Conservation (phyloP, 202 grass and related monocot species). For the Alloteropsis angusta region DNA sequence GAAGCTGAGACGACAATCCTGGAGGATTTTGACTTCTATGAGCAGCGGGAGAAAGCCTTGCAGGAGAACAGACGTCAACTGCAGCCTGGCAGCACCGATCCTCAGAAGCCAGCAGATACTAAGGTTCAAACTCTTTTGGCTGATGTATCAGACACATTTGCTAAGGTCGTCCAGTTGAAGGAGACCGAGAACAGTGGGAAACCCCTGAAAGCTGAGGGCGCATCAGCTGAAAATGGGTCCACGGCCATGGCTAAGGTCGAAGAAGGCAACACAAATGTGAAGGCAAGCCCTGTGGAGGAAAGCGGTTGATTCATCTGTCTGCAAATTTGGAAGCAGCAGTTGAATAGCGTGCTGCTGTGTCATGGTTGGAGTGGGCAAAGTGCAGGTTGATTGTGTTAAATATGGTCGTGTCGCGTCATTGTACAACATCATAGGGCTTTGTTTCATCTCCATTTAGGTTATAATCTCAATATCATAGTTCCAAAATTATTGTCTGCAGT, state of each 20-base stretch:
- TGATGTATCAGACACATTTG: slow-evolving; percentile 29
- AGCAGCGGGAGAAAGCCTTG: slow-evolving; percentile 60
- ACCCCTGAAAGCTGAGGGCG: background rate
- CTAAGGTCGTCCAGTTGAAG: slow-evolving; percentile 32
- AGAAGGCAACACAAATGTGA: slow-evolving; percentile 7
- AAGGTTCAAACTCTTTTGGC: slow-evolving; percentile 18
- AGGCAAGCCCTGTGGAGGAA: slow-evolving; percentile 8
- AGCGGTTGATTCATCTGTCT: slow-evolving; percentile 32
- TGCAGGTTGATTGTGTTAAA: slow-evolving; percentile 26
- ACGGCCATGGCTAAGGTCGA: slow-evolving; percentile 9
- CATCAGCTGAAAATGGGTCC: slow-evolving; percentile 14
- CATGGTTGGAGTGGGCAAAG: slow-evolving; percentile 19
- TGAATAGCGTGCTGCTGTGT: slow-evolving; percentile 21
- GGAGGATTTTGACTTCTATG: slow-evolving; percentile 66
- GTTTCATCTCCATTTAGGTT: slow-evolving; percentile 51
- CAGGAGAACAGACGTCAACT: slow-evolving; percentile 49
- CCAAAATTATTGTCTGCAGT: slow-evolving; percentile 5
- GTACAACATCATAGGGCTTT: slow-evolving; percentile 56
- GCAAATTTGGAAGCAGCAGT: slow-evolving; percentile 42
- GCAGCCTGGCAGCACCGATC: slow-evolving; percentile 20
- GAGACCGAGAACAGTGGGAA: slow-evolving; percentile 24
- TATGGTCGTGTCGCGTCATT: slow-evolving; percentile 28
- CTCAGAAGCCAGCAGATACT: slow-evolving; percentile 16
- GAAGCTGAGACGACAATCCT: slow-evolving; percentile 38
- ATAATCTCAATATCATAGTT: slow-evolving; percentile 55